A percentile compares a stretch with the other conserved stretches of the same genome.
These are phyloP conservation scores for Phytophthora meadii DNA, from an alignment of 352 stramenopile genomes.

Conservation along the genomic window DNA sequence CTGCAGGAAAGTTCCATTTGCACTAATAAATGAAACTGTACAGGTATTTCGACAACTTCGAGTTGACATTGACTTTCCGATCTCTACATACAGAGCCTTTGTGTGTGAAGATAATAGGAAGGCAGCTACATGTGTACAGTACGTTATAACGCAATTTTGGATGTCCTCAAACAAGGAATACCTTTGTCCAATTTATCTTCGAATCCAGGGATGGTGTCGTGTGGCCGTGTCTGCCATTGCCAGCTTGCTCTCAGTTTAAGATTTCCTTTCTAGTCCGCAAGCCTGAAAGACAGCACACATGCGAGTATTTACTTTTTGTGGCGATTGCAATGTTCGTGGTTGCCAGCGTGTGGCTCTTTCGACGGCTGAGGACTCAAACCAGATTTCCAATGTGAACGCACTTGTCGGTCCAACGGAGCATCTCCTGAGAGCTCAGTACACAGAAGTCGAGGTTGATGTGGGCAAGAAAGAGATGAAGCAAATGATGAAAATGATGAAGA, in stretches of 20 bases:
- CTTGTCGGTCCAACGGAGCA: background rate
- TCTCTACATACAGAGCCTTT: too few relatives aligned
- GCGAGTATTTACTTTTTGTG: background rate
- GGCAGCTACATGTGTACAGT: too few relatives aligned
- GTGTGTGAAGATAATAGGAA: too few relatives aligned
- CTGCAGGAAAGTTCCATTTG: too few relatives aligned
- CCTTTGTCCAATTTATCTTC: background rate
- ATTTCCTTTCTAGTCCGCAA: background rate
- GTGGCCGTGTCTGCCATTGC: background rate
- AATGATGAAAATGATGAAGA: background rate
- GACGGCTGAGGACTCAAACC: background rate
- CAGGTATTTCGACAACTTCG: too few relatives aligned
- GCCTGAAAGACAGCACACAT: background rate
- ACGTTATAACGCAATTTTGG: too few relatives aligned
- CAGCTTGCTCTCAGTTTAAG: background rate
- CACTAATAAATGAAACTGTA: too few relatives aligned
- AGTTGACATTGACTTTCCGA: too few relatives aligned
- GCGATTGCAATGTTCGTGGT: background rate
- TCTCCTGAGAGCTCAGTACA: background rate
- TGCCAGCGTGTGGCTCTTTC: too few relatives aligned
- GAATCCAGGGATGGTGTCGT: background rate
- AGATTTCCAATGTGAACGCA: background rate
- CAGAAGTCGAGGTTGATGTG: background rate
- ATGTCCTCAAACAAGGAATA: too few relatives aligned
- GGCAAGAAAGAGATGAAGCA: background rate